Base-by-base conservation (phyloP, 768 basidiomycete species). In the Suillus subluteus region DNA sequence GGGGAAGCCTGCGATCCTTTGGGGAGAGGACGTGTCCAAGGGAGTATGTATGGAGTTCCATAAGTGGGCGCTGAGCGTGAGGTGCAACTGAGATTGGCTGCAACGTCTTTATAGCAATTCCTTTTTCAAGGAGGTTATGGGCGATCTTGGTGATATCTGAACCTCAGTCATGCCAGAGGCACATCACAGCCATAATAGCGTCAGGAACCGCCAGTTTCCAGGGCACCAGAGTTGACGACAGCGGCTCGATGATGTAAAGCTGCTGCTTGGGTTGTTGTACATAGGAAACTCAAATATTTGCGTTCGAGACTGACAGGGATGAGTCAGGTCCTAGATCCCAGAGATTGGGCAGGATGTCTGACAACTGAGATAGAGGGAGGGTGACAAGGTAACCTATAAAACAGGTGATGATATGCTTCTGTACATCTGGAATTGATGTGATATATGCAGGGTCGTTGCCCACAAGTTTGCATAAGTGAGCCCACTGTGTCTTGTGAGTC, bases 131-230 rank as follows among this genome's bases (percentile, higher is more conserved):
- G 21, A 63, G 62, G 12, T 63, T 46, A 5, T 0, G 8, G 1
- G 13, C 26, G 1, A 63, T 63, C 23, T n/a, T 13, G 11, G 23
- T 56, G 12, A 63, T 44, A 13, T 44, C 41, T 0, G 52, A 35
- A 4, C 52, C 62, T 52, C 62, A 63, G 35, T 41, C 41, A 23
- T 3, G 13, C 15, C 13, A 15, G 46, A 63, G 62, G 46, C 62
- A 63, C 50, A 58, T 63, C 32, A 48, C 46, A 11, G 26, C 46
- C 0, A 26, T 55, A 5, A 50, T 12, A 44, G 62, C 15, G 13
- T 63, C 62, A 4, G n/a, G 3, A 7, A 48, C 46, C 3, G 2
- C 46, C 11, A 63, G 62, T 52, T 40, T 48, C 23, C 62, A 63
- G 21, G n/a, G 7, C 0, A 56, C 32, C 30, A 30, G 52, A 30